phyloP scores from a whole-genome alignment of 495 filamentous ascomycete genomes.

The Hypoxylon subgilvum region DNA sequence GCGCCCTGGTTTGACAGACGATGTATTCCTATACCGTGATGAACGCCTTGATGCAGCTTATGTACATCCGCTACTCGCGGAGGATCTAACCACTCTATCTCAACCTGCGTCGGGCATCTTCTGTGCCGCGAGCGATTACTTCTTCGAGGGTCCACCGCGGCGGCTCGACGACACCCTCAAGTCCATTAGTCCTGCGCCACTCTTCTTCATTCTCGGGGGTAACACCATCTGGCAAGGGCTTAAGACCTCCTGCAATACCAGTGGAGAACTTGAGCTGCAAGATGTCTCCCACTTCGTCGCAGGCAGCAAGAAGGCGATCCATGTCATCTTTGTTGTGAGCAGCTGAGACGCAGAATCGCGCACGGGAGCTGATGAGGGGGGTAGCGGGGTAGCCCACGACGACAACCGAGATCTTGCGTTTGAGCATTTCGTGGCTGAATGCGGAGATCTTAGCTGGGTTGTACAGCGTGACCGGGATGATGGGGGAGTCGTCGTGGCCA shows the following conservation, averaged over 20 bases:
- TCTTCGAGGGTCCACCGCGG: conserved; percentile 85
- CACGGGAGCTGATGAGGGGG: conserved; percentile 91
- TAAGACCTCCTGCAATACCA: conserved; percentile 85
- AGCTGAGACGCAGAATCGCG: conserved; percentile 92
- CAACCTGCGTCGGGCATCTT: conserved; percentile 77
- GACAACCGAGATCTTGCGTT: conserved; percentile 96
- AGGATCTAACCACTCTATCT: conserved; percentile 46
- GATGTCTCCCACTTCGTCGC: conserved; percentile 89
- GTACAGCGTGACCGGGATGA: conserved; percentile 92
- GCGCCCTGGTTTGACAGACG: conserved; percentile 39
- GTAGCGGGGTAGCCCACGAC: conserved; percentile 97
- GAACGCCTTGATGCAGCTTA: conserved; percentile 34
- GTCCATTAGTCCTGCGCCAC: conserved; percentile 64
- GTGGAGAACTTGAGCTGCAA: conserved; percentile 95
- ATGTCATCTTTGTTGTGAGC: conserved; percentile 98
- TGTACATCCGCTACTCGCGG: conserved; percentile 21
- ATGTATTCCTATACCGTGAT: conserved; percentile 27
- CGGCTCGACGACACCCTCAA: conserved; percentile 60
- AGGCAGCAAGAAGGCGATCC: conserved; percentile 86
- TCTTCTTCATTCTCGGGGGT: conserved; percentile 74
- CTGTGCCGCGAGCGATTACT: conserved; percentile 75
- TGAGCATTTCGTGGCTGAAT: conserved; percentile 97
- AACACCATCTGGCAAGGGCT: conserved; percentile 72
- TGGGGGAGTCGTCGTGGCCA: conserved; percentile 96
- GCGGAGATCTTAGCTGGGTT: conserved; percentile 97